Conservation (phyloP, 73 alveolate species). For the Symbiodinium pilosum region DNA sequence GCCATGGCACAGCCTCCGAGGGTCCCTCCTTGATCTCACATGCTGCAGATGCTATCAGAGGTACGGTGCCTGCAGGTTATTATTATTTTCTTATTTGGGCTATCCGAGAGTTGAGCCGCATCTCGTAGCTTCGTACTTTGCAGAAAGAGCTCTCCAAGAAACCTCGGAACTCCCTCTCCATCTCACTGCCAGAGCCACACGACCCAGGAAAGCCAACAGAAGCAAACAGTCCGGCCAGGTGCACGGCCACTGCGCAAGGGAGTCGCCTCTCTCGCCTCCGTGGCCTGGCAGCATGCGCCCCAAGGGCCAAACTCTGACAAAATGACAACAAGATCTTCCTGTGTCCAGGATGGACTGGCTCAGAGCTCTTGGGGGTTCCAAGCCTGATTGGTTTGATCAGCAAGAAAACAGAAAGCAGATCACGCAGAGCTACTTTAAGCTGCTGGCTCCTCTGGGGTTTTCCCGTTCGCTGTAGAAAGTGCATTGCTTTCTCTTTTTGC, state of each 20-base stretch:
- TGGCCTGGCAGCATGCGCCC: neutral
- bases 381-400: neutral
- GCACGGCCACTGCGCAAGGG: constrained; percentile 84
- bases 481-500: constrained; percentile 61
- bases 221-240: no score
- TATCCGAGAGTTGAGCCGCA: neutral
- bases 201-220: no score
- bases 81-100: no score
- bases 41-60: no score
- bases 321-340: neutral
- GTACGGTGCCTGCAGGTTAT: neutral
- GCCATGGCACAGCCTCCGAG: neutral
- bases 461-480: constrained; percentile 55
- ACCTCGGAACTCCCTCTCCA: no score
- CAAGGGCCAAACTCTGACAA: neutral
- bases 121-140: constrained; percentile 64
- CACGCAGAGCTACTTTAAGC: no score
- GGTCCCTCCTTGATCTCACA: neutral
- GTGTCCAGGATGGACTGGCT: neutral
- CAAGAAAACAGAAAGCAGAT: no score
- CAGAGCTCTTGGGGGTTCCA: neutral
- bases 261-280: constrained; percentile 83
- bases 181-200: no score
- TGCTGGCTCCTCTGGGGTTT: constrained; percentile 23
- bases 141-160: constrained; percentile 69